These are phyloP conservation scores for Exophiala sp. DNA, from an alignment of 2,329 filamentous ascomycete species.

Conservation along the genomic window DNA sequence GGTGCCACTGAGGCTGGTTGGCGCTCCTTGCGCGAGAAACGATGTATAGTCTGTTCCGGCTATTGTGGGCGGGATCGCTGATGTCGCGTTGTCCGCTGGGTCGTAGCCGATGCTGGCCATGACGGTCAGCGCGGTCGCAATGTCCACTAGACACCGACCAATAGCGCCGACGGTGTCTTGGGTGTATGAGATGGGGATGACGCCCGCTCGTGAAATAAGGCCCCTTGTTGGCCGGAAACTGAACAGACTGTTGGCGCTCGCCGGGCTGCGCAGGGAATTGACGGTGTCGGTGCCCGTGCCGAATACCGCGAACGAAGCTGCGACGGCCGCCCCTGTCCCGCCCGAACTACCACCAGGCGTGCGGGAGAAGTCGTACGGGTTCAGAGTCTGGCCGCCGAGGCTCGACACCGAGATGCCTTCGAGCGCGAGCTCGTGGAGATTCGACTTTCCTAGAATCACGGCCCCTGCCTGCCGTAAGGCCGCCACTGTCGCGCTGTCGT, in stretches of 20 bases:
- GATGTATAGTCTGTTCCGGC: conserved; percentile 45
- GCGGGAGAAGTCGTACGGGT: conserved; percentile 60
- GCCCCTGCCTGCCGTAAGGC: conserved; percentile 49
- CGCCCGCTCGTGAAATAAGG: conserved; percentile 30
- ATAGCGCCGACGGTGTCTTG: conserved; percentile 30
- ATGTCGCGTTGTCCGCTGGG: conserved; percentile 48
- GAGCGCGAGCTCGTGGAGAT: conserved; percentile 58
- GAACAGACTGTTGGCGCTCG: conserved; percentile 33
- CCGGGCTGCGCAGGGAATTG: conserved; percentile 33
- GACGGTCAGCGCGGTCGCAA: conserved; percentile 47
- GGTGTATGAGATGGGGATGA: conserved; percentile 30
- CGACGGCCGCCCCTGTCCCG: conserved; percentile 33
- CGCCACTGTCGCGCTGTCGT: conserved; percentile 48
- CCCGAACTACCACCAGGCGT: conserved; percentile 45
- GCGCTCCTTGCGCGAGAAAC: conserved; percentile 33
- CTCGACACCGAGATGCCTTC: conserved; percentile 60
- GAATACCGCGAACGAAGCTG: conserved; percentile 33
- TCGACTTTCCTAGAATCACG: conserved; percentile 55
- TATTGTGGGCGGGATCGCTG: conserved; percentile 38
- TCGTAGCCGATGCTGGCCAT: conserved; percentile 52
- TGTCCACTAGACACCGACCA: conserved; percentile 43
- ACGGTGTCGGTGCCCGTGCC: conserved; percentile 35
- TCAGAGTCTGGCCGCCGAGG: conserved; percentile 58
- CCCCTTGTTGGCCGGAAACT: conserved; percentile 34
- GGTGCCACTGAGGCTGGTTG: conserved; percentile 35